Conservation (phyloP, 371 early-diverging fungal species). For the Mucor irregularis region DNA sequence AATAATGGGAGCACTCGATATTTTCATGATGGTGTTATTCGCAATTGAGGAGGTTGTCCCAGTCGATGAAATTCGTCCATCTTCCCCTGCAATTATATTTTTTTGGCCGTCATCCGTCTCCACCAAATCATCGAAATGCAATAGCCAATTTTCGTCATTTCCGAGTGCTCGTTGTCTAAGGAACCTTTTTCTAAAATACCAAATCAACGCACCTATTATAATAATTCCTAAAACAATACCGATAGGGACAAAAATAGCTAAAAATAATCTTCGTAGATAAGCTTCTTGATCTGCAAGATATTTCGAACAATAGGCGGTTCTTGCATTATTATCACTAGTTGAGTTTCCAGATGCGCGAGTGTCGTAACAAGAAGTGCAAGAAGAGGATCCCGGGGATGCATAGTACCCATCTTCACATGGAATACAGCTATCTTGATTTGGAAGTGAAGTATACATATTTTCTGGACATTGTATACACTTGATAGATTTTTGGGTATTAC, state of each 20-base stretch:
- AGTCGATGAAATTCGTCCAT: no score
- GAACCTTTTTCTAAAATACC: constrained; percentile 23
- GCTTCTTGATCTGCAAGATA: constrained; percentile 7
- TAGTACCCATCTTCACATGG: constrained; percentile 29
- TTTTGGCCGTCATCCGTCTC: constrained; percentile 5
- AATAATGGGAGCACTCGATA: no score
- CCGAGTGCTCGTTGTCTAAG: constrained; percentile 17
- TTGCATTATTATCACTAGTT: background rate
- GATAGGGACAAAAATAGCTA: constrained; percentile 37
- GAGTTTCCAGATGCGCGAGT: constrained; percentile 1
- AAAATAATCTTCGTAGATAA: constrained; percentile 11
- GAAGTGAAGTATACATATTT: constrained; percentile 24
- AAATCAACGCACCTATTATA: background rate
- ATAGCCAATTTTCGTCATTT: constrained; percentile 48
- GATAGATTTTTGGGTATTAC: constrained; percentile 18
- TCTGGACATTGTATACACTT: constrained; percentile 37
- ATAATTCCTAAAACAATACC: constrained; percentile 7
- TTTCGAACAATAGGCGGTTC: constrained; percentile 12
- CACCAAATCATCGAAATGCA: constrained; percentile 35
- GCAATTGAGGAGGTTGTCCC: no score
- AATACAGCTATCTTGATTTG: constrained; percentile 31
- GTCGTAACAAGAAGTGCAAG: constrained; percentile 27
- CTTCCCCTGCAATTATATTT: background rate
- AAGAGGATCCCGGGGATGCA: constrained; percentile 16
- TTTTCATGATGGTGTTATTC: no score